Evolutionary conservation across 2,329 filamentous ascomycete species (phyloP).

Genomic region (Verticillium klebahnii): DNA sequence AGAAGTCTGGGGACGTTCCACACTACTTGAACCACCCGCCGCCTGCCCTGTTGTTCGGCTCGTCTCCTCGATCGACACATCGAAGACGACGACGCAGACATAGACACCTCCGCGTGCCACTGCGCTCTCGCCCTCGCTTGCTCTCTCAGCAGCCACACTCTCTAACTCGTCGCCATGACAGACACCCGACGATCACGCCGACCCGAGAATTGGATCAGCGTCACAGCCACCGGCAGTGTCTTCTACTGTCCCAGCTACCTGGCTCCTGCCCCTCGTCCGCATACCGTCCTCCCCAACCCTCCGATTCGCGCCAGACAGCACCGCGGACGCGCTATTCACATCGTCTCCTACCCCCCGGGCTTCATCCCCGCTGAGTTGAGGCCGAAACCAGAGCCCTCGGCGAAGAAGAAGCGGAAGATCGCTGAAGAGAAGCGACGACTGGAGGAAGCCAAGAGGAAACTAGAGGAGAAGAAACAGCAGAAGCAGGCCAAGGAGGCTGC

Average conservation of each 20-base stretch:
- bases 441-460: not conserved
- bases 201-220: conserved; percentile 13
- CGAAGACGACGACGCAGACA: not conserved
- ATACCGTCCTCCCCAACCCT: conserved; percentile 24
- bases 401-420: conserved; percentile 8
- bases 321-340: conserved; percentile 36
- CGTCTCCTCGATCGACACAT: not conserved
- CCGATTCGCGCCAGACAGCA: conserved; percentile 33
- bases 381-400: conserved; percentile 29
- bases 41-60: not conserved
- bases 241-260: conserved; percentile 21
- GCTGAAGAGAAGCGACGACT: not conserved
- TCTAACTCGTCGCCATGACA: conserved; percentile 12
- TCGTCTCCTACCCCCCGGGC: conserved; percentile 35
- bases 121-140: not conserved
- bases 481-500: not conserved
- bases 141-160: not conserved
- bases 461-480: conserved; percentile 19
- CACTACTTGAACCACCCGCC: not conserved
- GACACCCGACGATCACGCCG: conserved; percentile 11
- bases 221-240: conserved; percentile 17
- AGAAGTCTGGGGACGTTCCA: not conserved
- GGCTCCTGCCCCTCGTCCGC: conserved; percentile 9
- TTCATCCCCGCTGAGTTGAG: conserved; percentile 42
- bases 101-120: not conserved